Evolutionary conservation across 345 rosid species (phyloP).

Genomic region (Linum usitatissimum): DNA sequence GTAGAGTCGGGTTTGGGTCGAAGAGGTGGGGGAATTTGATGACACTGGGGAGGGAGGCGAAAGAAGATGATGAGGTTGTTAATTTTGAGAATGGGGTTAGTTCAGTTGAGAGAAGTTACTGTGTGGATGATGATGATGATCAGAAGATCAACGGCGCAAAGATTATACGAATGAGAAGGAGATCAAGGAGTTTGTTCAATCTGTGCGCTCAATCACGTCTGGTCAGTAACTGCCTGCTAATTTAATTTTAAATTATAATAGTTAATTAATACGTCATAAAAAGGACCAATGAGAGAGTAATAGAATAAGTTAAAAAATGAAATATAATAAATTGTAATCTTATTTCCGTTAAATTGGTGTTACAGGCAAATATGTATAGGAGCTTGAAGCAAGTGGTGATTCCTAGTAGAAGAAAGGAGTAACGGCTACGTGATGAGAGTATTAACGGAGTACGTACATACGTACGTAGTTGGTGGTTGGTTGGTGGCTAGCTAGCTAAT

Average conservation of each 20-base stretch:
- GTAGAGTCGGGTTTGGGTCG: constrained; percentile 30
- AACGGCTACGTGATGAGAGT: constrained; percentile 1
- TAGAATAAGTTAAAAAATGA: too few relatives aligned
- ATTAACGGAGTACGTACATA: constrained; percentile 1
- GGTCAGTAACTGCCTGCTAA: constrained; percentile 28
- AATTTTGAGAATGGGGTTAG: too few relatives aligned
- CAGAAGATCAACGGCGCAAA: constrained; percentile 23
- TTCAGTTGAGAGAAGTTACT: too few relatives aligned
- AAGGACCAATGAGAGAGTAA: too few relatives aligned
- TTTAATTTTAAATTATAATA: neutral
- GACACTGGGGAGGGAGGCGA: constrained; percentile 18
- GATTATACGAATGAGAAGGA: constrained; percentile 34
- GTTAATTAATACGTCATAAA: too few relatives aligned
- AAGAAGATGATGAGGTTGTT: neutral
- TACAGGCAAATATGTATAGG: constrained; percentile 50
- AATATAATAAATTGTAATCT: neutral
- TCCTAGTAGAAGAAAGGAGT: constrained; percentile 46
- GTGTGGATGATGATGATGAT: too few relatives aligned
- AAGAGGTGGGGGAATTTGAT: constrained; percentile 40
- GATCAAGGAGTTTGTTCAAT: constrained; percentile 26
- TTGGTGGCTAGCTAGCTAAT: too few relatives aligned
- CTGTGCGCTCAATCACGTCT: constrained; percentile 31
- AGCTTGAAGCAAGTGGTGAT: constrained; percentile 52
- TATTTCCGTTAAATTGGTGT: neutral
- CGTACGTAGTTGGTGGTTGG: too few relatives aligned